A percentile compares a stretch with the other conserved stretches of the same genome.
Conservation (phyloP, 2,329 filamentous ascomycete genomes). For the Talaromyces verruculosus region DNA sequence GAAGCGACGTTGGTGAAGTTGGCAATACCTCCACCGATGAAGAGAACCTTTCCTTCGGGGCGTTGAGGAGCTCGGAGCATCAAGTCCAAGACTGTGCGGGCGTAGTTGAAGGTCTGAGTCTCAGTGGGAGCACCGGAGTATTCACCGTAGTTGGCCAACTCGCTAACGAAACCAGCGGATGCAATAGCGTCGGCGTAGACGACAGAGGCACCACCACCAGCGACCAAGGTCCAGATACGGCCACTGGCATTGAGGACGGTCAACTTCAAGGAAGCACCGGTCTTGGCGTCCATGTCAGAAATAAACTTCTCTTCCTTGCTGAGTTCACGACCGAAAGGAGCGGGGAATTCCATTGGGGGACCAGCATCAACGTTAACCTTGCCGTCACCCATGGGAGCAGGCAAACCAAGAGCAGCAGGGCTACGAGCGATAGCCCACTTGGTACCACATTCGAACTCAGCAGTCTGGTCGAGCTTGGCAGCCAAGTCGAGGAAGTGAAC, state of each 20-base stretch:
- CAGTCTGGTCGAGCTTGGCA: conserved; percentile 98
- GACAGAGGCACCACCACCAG: conserved; percentile 98
- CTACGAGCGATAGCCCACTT: conserved; percentile 98
- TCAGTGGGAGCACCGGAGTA: conserved; percentile 99
- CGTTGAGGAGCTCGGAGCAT: conserved; percentile 87
- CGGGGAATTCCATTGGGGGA: conserved; percentile 97
- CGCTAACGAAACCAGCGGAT: conserved; percentile 88
- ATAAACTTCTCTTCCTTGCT: conserved; percentile 99
- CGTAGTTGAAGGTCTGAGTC: conserved; percentile 99
- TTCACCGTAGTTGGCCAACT: conserved; percentile 99
- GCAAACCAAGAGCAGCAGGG: conserved; percentile 81
- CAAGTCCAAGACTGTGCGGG: conserved; percentile 91
- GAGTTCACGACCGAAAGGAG: conserved; percentile 96
- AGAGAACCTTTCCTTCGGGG: conserved; percentile 94
- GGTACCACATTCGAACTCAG: conserved; percentile 97
- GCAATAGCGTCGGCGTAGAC: conserved; percentile 99
- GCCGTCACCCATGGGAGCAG: conserved; percentile 62
- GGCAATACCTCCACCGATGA: conserved; percentile 99
- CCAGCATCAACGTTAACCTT: conserved; percentile 94
- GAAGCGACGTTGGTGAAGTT: conserved; percentile 99
- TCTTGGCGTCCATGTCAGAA: conserved; percentile 97
- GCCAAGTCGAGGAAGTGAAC: conserved; percentile 98
- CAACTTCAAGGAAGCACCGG: conserved; percentile 96
- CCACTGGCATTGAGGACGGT: conserved; percentile 90
- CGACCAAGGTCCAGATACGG: conserved; percentile 96